Conservation (phyloP, 257 asterid species). For the Capsicum chinense region DNA sequence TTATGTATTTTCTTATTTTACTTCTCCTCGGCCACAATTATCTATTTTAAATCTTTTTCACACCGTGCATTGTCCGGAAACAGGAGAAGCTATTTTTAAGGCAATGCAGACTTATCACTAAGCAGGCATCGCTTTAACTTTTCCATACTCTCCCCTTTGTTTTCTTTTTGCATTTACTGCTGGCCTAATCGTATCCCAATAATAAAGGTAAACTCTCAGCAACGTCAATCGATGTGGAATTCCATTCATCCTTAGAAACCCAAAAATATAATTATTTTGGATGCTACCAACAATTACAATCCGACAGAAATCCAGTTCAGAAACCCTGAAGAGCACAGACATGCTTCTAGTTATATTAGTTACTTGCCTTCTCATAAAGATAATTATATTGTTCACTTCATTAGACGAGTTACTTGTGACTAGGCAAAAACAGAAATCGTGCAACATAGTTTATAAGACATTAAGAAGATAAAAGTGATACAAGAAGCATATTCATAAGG, state of each 20-base stretch:
- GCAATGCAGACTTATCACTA: background rate
- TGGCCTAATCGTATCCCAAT: background rate
- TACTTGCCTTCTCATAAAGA: background rate
- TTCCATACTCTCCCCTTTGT: background rate
- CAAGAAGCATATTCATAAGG: slow-evolving; percentile 8
- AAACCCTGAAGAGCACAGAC: background rate
- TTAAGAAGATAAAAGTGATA: slow-evolving; percentile 13
- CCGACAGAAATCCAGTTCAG: background rate
- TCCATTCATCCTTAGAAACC: background rate
- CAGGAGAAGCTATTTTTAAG: background rate
- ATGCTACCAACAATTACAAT: background rate
- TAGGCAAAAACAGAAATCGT: slow-evolving; percentile 3
- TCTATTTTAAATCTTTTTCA: background rate
- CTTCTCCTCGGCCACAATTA: background rate
- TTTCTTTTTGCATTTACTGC: background rate
- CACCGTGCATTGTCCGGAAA: background rate
- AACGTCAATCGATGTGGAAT: background rate
- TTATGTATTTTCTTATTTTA: background rate
- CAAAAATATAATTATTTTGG: background rate
- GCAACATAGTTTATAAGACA: background rate
- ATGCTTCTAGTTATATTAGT: background rate
- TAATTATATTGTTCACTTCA: slow-evolving; percentile 9
- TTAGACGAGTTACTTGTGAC: slow-evolving; percentile 8
- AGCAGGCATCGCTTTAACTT: background rate
- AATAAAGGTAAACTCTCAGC: background rate